A percentile compares a stretch with the other conserved stretches of the same genome.
These are phyloP conservation scores for Gracilaria domingensis DNA, from an alignment of 23 red algal genomes.

Conservation along the genomic window DNA sequence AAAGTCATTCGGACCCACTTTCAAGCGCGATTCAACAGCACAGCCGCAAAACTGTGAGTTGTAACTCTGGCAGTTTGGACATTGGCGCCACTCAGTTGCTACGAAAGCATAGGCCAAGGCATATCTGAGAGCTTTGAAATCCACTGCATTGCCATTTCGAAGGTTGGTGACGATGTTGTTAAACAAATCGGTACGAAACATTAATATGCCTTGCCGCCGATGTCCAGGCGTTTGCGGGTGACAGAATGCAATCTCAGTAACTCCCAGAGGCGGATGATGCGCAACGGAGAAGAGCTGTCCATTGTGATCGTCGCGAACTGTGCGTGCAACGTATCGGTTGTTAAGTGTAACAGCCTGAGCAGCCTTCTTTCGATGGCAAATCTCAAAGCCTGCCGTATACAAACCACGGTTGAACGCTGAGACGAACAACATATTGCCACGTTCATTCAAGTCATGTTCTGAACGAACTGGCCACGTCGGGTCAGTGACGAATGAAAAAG, in stretches of 20 bases:
- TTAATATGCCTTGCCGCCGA: slow-evolving; percentile 3
- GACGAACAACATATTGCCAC: neutral
- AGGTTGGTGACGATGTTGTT: neutral
- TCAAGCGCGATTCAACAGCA: neutral
- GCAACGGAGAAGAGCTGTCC: slow-evolving; percentile 9
- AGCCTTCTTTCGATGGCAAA: neutral
- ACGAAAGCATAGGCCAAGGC: neutral
- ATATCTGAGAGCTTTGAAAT: neutral
- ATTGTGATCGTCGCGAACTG: neutral
- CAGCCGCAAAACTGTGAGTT: slow-evolving; percentile 16
- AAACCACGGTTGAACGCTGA: slow-evolving; percentile 3
- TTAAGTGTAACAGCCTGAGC: neutral
- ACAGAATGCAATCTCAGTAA: slow-evolving; percentile 14
- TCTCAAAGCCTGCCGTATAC: slow-evolving; percentile 7
- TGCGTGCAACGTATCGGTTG: neutral
- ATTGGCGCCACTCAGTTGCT: slow-evolving; percentile 14
- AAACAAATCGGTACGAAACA: slow-evolving; percentile 21
- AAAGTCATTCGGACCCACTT: neutral
- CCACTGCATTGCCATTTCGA: neutral
- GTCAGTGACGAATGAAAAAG: slow-evolving; percentile 2
- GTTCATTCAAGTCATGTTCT: neutral
- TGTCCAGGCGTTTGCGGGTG: slow-evolving; percentile 15
- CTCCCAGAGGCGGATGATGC: neutral
- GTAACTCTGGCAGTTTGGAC: neutral
- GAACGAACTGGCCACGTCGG: slow-evolving; percentile 1